A percentile compares a stretch with the other conserved stretches of the same genome.
Evolutionary conservation across 768 basidiomycete genomes (phyloP).

Genomic region (Phanerochaete sordida): DNA sequence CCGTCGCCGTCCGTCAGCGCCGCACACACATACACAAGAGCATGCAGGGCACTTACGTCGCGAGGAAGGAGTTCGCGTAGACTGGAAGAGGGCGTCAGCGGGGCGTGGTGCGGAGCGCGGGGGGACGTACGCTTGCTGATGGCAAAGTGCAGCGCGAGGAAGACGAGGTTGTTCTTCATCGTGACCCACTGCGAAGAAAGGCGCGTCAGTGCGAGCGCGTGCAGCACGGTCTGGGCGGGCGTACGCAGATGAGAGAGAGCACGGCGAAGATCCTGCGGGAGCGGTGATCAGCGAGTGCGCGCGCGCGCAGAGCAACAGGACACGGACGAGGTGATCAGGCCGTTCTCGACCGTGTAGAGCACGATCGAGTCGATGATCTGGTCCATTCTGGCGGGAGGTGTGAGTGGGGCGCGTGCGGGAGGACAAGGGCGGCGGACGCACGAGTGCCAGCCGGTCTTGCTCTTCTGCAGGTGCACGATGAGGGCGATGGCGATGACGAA

Average conservation of each 20-base stretch:
- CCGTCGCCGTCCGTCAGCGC: background rate
- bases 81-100: background rate
- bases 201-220: background rate
- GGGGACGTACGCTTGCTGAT: constrained; percentile 11
- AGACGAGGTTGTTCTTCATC: constrained; percentile 11
- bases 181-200: constrained; percentile 7
- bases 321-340: constrained; percentile 2
- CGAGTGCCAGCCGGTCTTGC: background rate
- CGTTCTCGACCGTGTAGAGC: constrained; percentile 13
- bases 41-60: constrained; percentile 8
- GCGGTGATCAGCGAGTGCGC: background rate
- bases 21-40: too few relatives aligned
- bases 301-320: background rate
- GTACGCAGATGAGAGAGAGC: constrained; percentile 9
- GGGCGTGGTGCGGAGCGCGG: background rate
- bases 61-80: constrained; percentile 15
- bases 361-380: constrained; percentile 7
- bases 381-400: constrained; percentile 4
- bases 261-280: constrained; percentile 4
- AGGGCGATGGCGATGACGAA: background rate
- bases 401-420: background rate
- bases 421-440: background rate
- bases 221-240: background rate
- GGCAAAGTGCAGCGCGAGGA: constrained; percentile 12
- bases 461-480: constrained; percentile 1